These are phyloP conservation scores for Stephania yunnanensis DNA, from an alignment of 164 flowering plant species.

Conservation along the genomic window DNA sequence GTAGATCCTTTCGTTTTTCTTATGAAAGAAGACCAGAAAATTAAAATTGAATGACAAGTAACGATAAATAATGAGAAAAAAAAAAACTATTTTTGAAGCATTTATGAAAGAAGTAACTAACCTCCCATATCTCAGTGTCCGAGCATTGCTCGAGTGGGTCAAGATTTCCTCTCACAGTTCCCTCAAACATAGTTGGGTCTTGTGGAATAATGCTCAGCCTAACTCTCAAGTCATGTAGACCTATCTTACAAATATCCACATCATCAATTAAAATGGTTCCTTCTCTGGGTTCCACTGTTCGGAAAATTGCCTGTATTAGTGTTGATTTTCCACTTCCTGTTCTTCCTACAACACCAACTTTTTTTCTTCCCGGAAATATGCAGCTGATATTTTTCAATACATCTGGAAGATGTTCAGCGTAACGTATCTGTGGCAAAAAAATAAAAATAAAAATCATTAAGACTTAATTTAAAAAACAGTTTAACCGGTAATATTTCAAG, in stretches of 20 bases:
- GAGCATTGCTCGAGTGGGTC: constrained; percentile 69
- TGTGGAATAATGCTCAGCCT: constrained; percentile 92
- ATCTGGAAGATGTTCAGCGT: constrained; percentile 35
- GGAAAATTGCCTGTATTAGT: constrained; percentile 55
- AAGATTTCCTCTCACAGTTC: constrained; percentile 83
- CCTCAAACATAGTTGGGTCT: constrained; percentile 89
- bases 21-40: no score
- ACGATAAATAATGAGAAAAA: background rate
- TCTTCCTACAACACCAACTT: constrained; percentile 33
- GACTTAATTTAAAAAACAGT: no score
- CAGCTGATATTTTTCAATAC: constrained; percentile 31
- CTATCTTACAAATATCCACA: constrained; percentile 68
- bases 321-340: constrained; percentile 42
- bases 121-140: constrained; percentile 82
- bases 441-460: background rate
- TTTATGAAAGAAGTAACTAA: constrained; percentile 17
- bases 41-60: background rate
- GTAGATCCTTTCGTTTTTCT: no score
- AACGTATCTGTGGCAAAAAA: constrained; percentile 23
- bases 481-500: background rate
- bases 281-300: constrained; percentile 71
- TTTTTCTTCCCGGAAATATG: constrained; percentile 32
- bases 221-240: constrained; percentile 85
- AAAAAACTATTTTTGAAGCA: no score
- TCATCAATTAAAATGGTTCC: constrained; percentile 75